Evolutionary conservation across 257 asterid species (phyloP).

Genomic region (Ligustrum vulgare): DNA sequence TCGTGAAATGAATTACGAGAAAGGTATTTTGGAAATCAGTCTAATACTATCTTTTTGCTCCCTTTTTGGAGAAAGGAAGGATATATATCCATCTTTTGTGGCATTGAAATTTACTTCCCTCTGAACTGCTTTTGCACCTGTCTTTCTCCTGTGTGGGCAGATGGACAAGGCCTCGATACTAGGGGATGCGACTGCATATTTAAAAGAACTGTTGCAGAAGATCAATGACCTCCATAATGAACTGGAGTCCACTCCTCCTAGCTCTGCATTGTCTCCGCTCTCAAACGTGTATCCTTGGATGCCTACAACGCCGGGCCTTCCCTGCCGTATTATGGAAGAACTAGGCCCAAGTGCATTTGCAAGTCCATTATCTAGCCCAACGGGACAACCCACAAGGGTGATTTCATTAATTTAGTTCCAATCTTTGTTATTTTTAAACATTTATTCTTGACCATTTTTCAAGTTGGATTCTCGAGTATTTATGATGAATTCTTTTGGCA

Average conservation of each 20-base stretch:
- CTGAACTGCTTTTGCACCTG: not conserved
- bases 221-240: conserved; percentile 71
- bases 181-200: conserved; percentile 74
- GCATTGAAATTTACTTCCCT: not conserved
- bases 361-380: conserved; percentile 65
- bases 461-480: not conserved
- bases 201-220: conserved; percentile 65
- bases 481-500: not conserved
- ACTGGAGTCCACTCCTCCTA: conserved; percentile 51
- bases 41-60: too few relatives aligned
- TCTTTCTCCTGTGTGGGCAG: conserved; percentile 30
- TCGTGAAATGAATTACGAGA: not conserved
- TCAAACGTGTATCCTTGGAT: conserved; percentile 48
- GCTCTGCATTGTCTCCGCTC: conserved; percentile 38
- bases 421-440: not conserved
- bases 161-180: conserved; percentile 85
- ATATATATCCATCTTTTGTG: not conserved
- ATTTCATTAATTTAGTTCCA: conserved; percentile 1
- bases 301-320: conserved; percentile 48
- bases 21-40: not conserved
- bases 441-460: not conserved
- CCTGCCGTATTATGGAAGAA: conserved; percentile 62
- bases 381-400: conserved; percentile 71
- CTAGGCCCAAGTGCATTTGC: conserved; percentile 59
- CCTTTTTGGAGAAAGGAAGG: not conserved